Conservation (phyloP, 768 basidiomycete species). For the Symmetrospora coprosmae region DNA sequence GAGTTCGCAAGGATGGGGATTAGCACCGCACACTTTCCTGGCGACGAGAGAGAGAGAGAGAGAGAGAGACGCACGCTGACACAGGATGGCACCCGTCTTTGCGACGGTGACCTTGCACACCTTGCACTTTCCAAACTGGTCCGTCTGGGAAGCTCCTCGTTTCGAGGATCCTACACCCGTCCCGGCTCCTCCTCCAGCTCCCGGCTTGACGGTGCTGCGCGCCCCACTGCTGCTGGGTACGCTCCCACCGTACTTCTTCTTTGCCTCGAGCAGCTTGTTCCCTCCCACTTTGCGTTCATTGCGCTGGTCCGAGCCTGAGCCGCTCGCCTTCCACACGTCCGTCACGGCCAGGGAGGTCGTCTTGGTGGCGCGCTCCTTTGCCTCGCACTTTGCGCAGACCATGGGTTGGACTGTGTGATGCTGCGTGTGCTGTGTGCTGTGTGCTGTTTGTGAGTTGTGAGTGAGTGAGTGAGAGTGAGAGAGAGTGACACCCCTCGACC, state of each 20-base stretch:
- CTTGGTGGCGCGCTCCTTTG: neutral
- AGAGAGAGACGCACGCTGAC: neutral
- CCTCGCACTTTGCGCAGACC: conserved; percentile 19
- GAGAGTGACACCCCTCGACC: too few species aligned
- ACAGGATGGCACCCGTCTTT: conserved; percentile 7
- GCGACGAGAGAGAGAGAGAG: neutral
- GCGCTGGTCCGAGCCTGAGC: conserved; percentile 17
- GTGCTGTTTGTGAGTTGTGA: too few species aligned
- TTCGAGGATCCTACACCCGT: conserved; percentile 6
- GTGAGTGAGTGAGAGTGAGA: too few species aligned
- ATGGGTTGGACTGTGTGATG: neutral
- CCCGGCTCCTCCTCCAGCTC: neutral
- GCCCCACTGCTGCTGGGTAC: too few species aligned
- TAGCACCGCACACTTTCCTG: neutral
- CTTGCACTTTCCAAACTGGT: conserved; percentile 16
- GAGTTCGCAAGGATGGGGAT: neutral
- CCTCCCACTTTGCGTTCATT: conserved; percentile 20
- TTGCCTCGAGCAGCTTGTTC: conserved; percentile 18
- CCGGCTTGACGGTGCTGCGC: conserved; percentile 6
- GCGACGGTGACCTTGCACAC: conserved; percentile 22
- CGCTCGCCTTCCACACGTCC: conserved; percentile 10
- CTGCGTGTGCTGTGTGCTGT: neutral
- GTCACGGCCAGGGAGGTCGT: neutral
- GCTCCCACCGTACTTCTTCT: too few species aligned
- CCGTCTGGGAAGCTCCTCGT: neutral